Percentiles rank a stretch among this genome's conserved stretches.
Conservation (phyloP, 75 land plant species). For the Sequoiadendron giganteum region DNA sequence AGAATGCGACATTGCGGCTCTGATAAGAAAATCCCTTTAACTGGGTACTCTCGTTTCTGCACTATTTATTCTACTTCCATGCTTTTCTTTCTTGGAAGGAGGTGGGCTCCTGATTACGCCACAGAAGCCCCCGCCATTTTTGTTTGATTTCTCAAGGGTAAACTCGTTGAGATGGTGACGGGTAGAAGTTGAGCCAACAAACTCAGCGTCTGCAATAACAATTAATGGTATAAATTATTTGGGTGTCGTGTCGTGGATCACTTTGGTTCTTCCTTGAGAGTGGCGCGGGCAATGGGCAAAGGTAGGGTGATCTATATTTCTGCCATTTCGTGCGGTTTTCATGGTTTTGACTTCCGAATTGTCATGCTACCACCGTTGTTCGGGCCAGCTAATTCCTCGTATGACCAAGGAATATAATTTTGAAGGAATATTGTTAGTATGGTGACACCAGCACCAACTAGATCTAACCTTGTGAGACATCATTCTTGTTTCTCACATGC, state of each 20-base stretch:
- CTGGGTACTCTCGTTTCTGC: background rate
- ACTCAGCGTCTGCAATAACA: no score
- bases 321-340: background rate
- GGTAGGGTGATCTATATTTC: slow-evolving; percentile 1
- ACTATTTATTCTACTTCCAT: background rate
- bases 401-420: background rate
- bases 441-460: no score
- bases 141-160: background rate
- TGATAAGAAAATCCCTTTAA: background rate
- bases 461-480: no score
- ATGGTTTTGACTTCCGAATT: background rate
- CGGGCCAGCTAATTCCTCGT: background rate
- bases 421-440: no score
- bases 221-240: no score
- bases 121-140: background rate
- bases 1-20: background rate
- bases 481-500: no score
- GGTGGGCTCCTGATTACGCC: no score
- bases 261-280: background rate
- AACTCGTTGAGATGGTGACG: background rate
- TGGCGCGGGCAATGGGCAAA: background rate
- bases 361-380: background rate
- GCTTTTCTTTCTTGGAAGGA: background rate
- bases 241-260: slow-evolving; percentile 1
- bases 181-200: background rate